Base-by-base conservation (phyloP, 805 yeast species). In the Lipomyces orientalis region DNA sequence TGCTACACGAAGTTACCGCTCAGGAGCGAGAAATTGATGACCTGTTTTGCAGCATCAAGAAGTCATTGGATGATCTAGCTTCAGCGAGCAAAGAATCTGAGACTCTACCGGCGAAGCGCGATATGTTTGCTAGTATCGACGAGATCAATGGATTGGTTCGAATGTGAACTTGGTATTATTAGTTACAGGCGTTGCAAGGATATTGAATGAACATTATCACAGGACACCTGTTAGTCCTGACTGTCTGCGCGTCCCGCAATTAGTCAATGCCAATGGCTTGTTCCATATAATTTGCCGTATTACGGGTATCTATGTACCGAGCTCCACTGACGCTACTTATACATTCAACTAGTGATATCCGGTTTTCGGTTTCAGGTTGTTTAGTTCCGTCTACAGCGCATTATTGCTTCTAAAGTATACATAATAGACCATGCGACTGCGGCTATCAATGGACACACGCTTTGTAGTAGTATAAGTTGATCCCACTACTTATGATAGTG, bases 21-120 rank as follows among this genome's bases (percentile, higher is more conserved):
- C 71, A 69, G 60, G 72, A 69, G 31, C 52, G 19, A 31, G 68
- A 69, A 51, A 69, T 69, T 46, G 43, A 22, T 8, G 61, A 57
- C 31, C 46, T 67, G 2, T 61, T 66, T 8, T 34, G 34, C 10
- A n/a, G 49, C 6, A 34, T 69, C 29, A 25, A 43, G n/a, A 61
- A 58, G 19, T 34, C 58, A 14, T 19, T 69, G 7, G 33, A 25
- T 10, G 71, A 69, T 9, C 33, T 67, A 29, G 29, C 64, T 22
- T 33, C 62, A 51, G 71, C 64, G 49, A 10, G 62, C 16, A 46
- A 22, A n/a, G 71, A 67, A 34, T 43, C 51, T 8, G 64, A 61
- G 5, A 55, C 43, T n/a, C 57, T 67, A 14, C 70, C 70, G 9
- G 64, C 54, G 31, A 68, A 67, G 57, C 49, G 46, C 1, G 68